Evolutionary conservation across 164 flowering plant species (phyloP), one percentile per base, ranked within the genome.

Genomic region (Vitis cinerea): DNA sequence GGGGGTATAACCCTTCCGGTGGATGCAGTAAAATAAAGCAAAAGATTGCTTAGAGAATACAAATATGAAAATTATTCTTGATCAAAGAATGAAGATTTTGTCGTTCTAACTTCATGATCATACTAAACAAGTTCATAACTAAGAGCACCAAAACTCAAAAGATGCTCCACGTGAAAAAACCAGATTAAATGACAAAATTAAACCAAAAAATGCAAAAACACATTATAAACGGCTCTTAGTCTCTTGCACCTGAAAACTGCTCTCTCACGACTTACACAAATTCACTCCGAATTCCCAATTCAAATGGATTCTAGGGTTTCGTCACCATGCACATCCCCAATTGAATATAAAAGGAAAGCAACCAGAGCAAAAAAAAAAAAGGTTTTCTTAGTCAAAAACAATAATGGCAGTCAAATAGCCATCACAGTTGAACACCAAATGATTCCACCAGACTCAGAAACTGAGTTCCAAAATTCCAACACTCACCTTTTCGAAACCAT

Each of bases 361-460:
- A 23, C n/a, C 44, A 19, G 27, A 1, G 17, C 1, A 7, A n/a
- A 65, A 73, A 13, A 67, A 65, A 44, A 37, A 37, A 3, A 31
- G 44, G 44, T 37, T 37, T 4, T n/a, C 17, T 8, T 29, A 13
- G 44, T 66, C 65, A 61, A 66, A 17, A 71, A 30, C 66, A 48
- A 44, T 19, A 56, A n/a, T 29, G 16, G n/a, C 63, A 71, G 64
- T 52, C 57, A 59, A 67, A 70, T 13, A 64, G 56, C 23, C 63
- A 23, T 56, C 52, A 27, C 29, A 19, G 54, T 19, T 64, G 27
- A 53, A 62, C 49, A 56, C n/a, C 2, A 44, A 68, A 31, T 9
- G 12, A 14, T 51, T 50, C 27, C 9, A 13, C 17, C 5, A 29
- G 8, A 12, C 29, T 19, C 67, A 64, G 27, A 23, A 50, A 37